Percentiles rank a stretch among this genome's conserved stretches.
phyloP scores from a whole-genome alignment of 352 stramenopile genomes.

The Phytophthora palmivora region DNA sequence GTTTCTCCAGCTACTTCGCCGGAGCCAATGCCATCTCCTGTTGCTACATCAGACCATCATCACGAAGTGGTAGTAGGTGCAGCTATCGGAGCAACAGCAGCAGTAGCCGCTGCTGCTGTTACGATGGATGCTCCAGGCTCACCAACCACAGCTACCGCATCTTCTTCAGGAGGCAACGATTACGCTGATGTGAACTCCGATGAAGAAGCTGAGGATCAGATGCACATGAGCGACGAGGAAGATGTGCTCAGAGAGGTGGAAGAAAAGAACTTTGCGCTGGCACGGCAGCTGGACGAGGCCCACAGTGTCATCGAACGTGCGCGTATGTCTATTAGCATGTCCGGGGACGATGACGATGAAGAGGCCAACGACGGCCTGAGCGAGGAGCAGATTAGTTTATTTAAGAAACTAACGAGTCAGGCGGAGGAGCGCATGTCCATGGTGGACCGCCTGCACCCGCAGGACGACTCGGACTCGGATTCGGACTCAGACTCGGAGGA shows the following conservation, averaged over 20 bases:
- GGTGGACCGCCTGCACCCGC: slow-evolving; percentile 80
- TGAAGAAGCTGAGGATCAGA: slow-evolving; percentile 82
- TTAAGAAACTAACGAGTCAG: slow-evolving; percentile 91
- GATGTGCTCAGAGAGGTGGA: slow-evolving; percentile 78
- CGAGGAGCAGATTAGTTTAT: slow-evolving; percentile 91
- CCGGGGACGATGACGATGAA: slow-evolving; percentile 76
- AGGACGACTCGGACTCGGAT: slow-evolving; percentile 83
- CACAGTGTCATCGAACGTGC: slow-evolving; percentile 87
- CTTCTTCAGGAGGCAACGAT: slow-evolving; percentile 60
- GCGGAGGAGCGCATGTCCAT: slow-evolving; percentile 88
- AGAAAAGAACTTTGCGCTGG: slow-evolving; percentile 88
- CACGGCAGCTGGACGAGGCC: slow-evolving; percentile 80
- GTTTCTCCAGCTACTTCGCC: slow-evolving; percentile 22
- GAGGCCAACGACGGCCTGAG: slow-evolving; percentile 65
- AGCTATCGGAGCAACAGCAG: slow-evolving; percentile 11
- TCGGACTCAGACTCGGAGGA: slow-evolving; percentile 70
- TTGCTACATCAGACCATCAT: slow-evolving; percentile 13
- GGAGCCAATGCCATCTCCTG: slow-evolving; percentile 32
- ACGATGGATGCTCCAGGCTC: slow-evolving; percentile 34
- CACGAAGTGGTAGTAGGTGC: slow-evolving; percentile 21
- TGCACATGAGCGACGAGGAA: slow-evolving; percentile 77
- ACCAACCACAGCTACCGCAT: slow-evolving; percentile 41
- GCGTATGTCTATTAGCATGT: slow-evolving; percentile 89
- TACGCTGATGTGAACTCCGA: slow-evolving; percentile 85
- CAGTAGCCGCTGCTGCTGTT: slow-evolving; percentile 6